Conservation (phyloP, 2,329 filamentous ascomycete genomes). For the Pyrenophora tritici-repentis region DNA sequence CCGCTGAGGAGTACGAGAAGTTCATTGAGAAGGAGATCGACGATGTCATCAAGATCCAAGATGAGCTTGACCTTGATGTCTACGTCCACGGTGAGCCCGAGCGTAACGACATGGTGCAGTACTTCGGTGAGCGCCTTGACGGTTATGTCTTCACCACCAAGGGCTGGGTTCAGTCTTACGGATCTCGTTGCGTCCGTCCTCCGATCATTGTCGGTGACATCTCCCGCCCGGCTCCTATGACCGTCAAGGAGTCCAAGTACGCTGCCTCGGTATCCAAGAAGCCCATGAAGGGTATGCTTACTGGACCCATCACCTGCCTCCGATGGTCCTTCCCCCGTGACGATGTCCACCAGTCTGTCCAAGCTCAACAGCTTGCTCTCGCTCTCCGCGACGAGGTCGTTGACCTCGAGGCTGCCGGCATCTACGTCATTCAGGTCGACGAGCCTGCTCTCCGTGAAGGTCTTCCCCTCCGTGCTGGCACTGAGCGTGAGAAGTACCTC, state of each 20-base stretch:
- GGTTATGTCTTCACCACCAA: constrained; percentile 99
- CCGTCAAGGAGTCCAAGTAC: constrained; percentile 99
- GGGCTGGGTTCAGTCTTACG: constrained; percentile 98
- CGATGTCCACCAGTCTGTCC: constrained; percentile 97
- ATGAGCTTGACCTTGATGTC: constrained; percentile 96
- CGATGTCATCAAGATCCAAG: constrained; percentile 93
- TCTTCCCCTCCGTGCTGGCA: constrained; percentile 91
- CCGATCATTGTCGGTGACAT: constrained; percentile 99
- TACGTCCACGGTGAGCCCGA: constrained; percentile 98
- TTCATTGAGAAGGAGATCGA: constrained; percentile 99
- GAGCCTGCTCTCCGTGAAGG: constrained; percentile 99
- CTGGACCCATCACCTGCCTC: constrained; percentile 96
- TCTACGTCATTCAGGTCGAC: constrained; percentile 98
- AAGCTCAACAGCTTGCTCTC: constrained; percentile 97
- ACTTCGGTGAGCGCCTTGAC: constrained; percentile 96
- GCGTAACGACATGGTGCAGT: constrained; percentile 99
- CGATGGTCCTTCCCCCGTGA: constrained; percentile 99
- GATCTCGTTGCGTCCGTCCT: constrained; percentile 96
- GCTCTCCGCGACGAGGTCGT: constrained; percentile 98
- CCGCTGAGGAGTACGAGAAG: constrained; percentile 87
- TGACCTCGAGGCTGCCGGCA: constrained; percentile 94
- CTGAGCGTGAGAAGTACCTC: constrained; percentile 96
- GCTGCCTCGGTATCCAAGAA: constrained; percentile 94
- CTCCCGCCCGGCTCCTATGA: constrained; percentile 95
- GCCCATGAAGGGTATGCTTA: constrained; percentile 99